phyloP scores from a whole-genome alignment of 805 yeast genomes.

The Ogataea neopini region DNA sequence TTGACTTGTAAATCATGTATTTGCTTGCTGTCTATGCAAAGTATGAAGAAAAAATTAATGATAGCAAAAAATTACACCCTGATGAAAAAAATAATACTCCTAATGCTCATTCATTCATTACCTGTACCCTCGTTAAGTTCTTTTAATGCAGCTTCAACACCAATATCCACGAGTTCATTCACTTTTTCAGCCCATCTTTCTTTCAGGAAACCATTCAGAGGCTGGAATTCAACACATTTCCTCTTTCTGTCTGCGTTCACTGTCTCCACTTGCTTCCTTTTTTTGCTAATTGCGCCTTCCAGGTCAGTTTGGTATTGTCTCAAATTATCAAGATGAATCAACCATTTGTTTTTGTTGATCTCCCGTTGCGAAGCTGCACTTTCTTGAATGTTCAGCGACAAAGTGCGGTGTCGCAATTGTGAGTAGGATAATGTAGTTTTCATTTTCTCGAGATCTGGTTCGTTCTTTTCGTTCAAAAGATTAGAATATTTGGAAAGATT shows the following conservation, averaged over 20 bases:
- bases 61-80: too few species aligned
- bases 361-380: constrained; percentile 9
- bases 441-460: constrained; percentile 26
- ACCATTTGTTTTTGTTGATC: constrained; percentile 37
- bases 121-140: constrained; percentile 17
- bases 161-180: constrained; percentile 39
- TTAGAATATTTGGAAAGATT: constrained; percentile 22
- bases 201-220: constrained; percentile 45
- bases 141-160: constrained; percentile 35
- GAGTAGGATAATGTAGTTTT: constrained; percentile 44
- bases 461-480: constrained; percentile 15
- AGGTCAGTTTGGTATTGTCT: constrained; percentile 32
- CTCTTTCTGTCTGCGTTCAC: constrained; percentile 43
- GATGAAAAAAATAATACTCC: not conserved
- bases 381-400: constrained; percentile 32
- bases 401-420: constrained; percentile 41
- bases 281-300: constrained; percentile 28
- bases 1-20: not conserved
- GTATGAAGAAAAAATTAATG: not conserved
- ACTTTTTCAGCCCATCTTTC: constrained; percentile 54
- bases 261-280: constrained; percentile 47
- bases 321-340: constrained; percentile 36
- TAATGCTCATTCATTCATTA: not conserved
- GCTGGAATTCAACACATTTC: constrained; percentile 45
- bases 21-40: not conserved